These are phyloP conservation scores for Davidsoniella australis DNA, from an alignment of 2,329 filamentous ascomycete species.

Conservation along the genomic window DNA sequence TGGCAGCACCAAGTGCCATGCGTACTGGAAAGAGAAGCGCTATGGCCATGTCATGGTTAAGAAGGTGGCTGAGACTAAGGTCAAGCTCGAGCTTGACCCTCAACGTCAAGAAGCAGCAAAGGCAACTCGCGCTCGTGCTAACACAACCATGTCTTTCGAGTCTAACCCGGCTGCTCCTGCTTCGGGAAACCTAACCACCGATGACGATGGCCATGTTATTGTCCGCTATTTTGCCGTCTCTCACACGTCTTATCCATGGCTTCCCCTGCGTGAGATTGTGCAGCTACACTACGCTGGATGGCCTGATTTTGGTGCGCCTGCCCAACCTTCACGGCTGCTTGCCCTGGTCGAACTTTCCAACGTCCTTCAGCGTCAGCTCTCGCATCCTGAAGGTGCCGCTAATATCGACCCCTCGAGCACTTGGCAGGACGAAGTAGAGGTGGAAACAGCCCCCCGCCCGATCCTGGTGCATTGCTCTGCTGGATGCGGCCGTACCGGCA, in stretches of 20 bases:
- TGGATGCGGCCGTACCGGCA: conserved; percentile 86
- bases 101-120: conserved; percentile 17
- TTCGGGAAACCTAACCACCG: conserved; percentile 13
- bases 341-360: conserved; percentile 81
- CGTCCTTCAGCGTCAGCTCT: conserved; percentile 45
- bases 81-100: conserved; percentile 52
- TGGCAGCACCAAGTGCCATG: conserved; percentile 84
- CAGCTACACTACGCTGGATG: conserved; percentile 91
- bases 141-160: conserved; percentile 14
- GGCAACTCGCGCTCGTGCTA: conserved; percentile 24
- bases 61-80: conserved; percentile 62
- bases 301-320: conserved; percentile 91
- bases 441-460: conserved; percentile 38
- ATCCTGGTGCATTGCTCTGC: conserved; percentile 91
- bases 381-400: conserved; percentile 25
- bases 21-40: conserved; percentile 70
- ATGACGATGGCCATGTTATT: conserved; percentile 57
- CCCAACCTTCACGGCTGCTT: conserved; percentile 72
- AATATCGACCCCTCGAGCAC: conserved; percentile 20
- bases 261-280: conserved; percentile 77
- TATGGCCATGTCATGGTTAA: conserved; percentile 66
- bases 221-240: conserved; percentile 76
- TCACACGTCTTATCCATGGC: conserved; percentile 61
- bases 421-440: conserved; percentile 39
- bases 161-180: conserved; percentile 9